phyloP scores from a whole-genome alignment of 140 eudicot genomes.

The Bidens hawaiensis region DNA sequence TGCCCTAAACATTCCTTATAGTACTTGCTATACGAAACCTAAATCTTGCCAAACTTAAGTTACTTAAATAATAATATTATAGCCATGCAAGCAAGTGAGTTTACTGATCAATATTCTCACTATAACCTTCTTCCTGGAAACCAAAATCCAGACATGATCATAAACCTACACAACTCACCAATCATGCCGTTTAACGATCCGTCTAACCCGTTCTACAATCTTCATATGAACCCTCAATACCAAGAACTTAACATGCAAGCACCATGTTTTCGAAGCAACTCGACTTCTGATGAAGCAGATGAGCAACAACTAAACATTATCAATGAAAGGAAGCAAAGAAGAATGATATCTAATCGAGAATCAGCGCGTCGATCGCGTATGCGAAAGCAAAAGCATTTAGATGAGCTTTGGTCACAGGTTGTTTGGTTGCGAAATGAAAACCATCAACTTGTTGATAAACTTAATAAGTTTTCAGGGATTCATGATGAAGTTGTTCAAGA shows the following conservation, averaged over 20 bases:
- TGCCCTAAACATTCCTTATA: slow-evolving; percentile 15
- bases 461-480: slow-evolving; percentile 60
- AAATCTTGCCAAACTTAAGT: not conserved
- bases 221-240: slow-evolving; percentile 49
- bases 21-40: not conserved
- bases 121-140: slow-evolving; percentile 47
- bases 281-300: slow-evolving; percentile 96
- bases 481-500: slow-evolving; percentile 72
- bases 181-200: slow-evolving; percentile 41
- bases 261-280: slow-evolving; percentile 57
- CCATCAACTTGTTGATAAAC: slow-evolving; percentile 73
- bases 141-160: slow-evolving; percentile 31
- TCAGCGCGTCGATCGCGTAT: slow-evolving; percentile 97
- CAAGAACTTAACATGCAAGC: slow-evolving; percentile 54
- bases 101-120: slow-evolving; percentile 41
- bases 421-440: slow-evolving; percentile 90
- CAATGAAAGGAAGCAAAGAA: slow-evolving; percentile 87
- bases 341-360: slow-evolving; percentile 95
- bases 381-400: slow-evolving; percentile 97
- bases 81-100: slow-evolving; percentile 82
- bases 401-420: slow-evolving; percentile 97
- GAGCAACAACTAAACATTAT: slow-evolving; percentile 72
- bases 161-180: slow-evolving; percentile 38
- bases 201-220: slow-evolving; percentile 46
- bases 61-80: not conserved